Percentiles rank a stretch among this genome's conserved stretches.
phyloP scores from a whole-genome alignment of 306 rosid genomes.

The Quercus suber region DNA sequence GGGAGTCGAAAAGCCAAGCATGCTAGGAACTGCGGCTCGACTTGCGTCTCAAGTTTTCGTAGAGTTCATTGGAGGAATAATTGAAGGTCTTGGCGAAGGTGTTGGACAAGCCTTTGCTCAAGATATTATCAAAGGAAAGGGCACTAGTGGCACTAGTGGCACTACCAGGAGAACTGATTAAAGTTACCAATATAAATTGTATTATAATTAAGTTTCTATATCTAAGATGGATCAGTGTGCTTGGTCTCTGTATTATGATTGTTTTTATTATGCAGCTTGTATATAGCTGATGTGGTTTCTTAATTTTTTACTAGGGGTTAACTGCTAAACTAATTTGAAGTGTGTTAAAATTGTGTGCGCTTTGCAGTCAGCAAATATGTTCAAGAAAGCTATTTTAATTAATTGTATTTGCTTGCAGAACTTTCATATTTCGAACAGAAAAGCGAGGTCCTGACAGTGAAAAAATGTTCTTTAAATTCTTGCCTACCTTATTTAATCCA shows the following conservation, averaged over 20 bases:
- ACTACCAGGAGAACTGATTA: not conserved
- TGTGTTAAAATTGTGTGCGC: not conserved
- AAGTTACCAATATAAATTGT: not conserved
- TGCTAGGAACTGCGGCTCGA: constrained; percentile 54
- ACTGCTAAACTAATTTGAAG: no score
- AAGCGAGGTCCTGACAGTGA: not conserved
- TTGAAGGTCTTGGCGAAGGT: constrained; percentile 80
- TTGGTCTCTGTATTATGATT: not conserved
- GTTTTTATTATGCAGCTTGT: not conserved
- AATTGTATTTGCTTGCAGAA: not conserved
- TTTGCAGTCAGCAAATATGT: not conserved
- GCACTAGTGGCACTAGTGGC: not conserved
- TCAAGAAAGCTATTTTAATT: not conserved
- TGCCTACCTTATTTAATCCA: not conserved
- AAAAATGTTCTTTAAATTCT: not conserved
- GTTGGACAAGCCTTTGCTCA: constrained; percentile 74
- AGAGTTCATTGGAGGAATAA: constrained; percentile 66
- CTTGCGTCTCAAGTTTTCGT: constrained; percentile 75
- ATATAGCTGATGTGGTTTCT: not conserved
- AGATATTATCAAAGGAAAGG: constrained; percentile 45
- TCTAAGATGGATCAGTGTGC: not conserved
- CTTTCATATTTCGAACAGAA: not conserved
- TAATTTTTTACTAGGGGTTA: no score
- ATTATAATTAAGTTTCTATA: not conserved
- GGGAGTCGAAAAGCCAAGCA: constrained; percentile 42